A percentile compares a stretch with the other conserved stretches of the same genome.
These are phyloP conservation scores for Solanum hybrid DNA, from an alignment of 305 asterid species.

Conservation along the genomic window DNA sequence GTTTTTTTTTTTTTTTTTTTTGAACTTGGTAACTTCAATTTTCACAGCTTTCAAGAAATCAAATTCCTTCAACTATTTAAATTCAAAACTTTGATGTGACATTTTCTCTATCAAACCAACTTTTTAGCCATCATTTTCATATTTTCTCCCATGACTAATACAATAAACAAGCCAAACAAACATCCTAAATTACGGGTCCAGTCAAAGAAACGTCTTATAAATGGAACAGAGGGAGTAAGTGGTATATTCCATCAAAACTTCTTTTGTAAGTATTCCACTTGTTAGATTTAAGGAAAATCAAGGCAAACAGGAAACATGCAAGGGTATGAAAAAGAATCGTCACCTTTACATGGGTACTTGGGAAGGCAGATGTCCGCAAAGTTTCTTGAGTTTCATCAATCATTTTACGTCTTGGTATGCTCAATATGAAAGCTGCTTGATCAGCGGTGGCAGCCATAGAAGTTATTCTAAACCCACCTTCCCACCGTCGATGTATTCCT, in stretches of 20 bases:
- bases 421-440: conserved; percentile 66
- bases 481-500: conserved; percentile 78
- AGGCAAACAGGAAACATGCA: not conserved
- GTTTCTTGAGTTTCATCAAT: conserved; percentile 78
- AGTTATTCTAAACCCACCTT: conserved; percentile 67
- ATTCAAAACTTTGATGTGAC: not conserved
- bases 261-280: not conserved
- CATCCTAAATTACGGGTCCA: not conserved
- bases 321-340: not conserved
- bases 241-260: not conserved
- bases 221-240: not conserved
- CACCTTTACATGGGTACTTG: conserved; percentile 81
- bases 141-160: not conserved
- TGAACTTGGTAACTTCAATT: not conserved
- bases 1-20: no score
- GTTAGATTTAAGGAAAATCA: not conserved
- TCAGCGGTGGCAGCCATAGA: conserved; percentile 75
- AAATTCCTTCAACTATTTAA: not conserved
- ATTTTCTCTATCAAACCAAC: not conserved
- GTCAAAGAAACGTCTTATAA: not conserved
- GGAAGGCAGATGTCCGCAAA: conserved; percentile 73
- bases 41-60: not conserved
- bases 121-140: not conserved
- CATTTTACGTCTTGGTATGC: conserved; percentile 61
- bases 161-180: not conserved